phyloP scores from a whole-genome alignment of 1,284 basidiomycete species.

The Calocybe gambosa region DNA sequence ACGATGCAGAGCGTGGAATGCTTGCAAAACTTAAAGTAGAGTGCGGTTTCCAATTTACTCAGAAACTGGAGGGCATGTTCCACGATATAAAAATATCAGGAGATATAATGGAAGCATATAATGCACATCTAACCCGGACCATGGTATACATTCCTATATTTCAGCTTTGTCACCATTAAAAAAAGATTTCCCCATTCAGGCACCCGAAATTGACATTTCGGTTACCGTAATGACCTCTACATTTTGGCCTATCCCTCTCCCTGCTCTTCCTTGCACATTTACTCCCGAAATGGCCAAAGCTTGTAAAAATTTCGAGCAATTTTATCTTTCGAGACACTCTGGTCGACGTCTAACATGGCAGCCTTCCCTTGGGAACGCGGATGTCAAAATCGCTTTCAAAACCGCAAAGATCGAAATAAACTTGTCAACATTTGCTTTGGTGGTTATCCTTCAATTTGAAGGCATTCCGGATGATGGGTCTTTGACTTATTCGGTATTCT shows the following conservation, averaged over 20 bases:
- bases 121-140: conserved; percentile 48
- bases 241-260: conserved; percentile 82
- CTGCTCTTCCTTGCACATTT: conserved; percentile 59
- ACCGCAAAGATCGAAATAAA: conserved; percentile 83
- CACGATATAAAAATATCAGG: conserved; percentile 91
- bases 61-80: conserved; percentile 99
- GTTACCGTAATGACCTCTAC: conserved; percentile 92
- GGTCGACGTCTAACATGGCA: conserved; percentile 94
- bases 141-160: conserved; percentile 32
- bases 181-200: conserved; percentile 28
- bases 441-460: conserved; percentile 89
- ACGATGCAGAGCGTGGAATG: conserved; percentile 98
- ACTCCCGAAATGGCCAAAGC: conserved; percentile 60
- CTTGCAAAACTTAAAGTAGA: conserved; percentile 97
- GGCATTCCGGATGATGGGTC: conserved; percentile 60
- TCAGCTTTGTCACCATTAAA: neutral
- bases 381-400: conserved; percentile 84
- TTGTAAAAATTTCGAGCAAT: conserved; percentile 79
- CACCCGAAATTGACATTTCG: conserved; percentile 71
- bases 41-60: conserved; percentile 95
- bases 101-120: conserved; percentile 80
- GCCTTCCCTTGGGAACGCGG: conserved; percentile 86
- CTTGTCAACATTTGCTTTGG: conserved; percentile 85
- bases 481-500: conserved; percentile 64
- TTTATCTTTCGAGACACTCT: conserved; percentile 85